Evolutionary conservation across 1,139 yeast species (phyloP), one percentile per base, ranked within the genome.

Genomic region (Scheffersomyces insectosa): DNA sequence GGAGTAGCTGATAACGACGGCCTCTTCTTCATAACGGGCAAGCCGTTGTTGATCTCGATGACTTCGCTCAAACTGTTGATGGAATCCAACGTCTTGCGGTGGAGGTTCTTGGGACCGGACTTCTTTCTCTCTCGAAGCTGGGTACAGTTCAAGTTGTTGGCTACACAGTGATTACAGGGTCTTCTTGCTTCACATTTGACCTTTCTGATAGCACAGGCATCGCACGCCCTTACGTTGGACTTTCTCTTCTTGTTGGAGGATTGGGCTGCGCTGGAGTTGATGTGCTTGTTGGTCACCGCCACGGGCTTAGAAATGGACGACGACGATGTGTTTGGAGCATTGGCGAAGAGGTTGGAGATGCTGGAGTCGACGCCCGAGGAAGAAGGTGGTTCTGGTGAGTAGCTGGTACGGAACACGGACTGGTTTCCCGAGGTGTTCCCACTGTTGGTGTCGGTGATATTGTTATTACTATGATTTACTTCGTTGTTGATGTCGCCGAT

Each of bases 151-250:
- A 72, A 49, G 38, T 60, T 59, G 51, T 70, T 71, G 39, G 66
- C 56, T 31, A 65, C 58, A 54, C 79, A 73, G 50, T 70, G 77
- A 31, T 55, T 43, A 52, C 79, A 73, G 2, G 78, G 79, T 36
- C 75, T 57, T 33, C 55, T 51, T n/a, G 58, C 59, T 38, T 70
- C 77, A 55, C 79, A 73, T 46, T 66, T 65, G 30, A 72, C 73
- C 52, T 73, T 73, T 28, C 77, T 50, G n/a, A 66, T 59, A 16
- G 77, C 74, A 59, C 79, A 73, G 13, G 72, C 74, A 48, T 73
- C 79, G 49, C 79, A 73, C 4, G 79, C 57, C 12, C 52, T 47
- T 12, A 51, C 51, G 34, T 46, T 51, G 9, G 51, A 39, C 34
- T 47, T 48, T 23, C 51, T 46, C 37, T 50, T 49, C 20, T 47